Base-by-base conservation (phyloP, 1,139 yeast genomes). In the Diutina neorugosa region DNA sequence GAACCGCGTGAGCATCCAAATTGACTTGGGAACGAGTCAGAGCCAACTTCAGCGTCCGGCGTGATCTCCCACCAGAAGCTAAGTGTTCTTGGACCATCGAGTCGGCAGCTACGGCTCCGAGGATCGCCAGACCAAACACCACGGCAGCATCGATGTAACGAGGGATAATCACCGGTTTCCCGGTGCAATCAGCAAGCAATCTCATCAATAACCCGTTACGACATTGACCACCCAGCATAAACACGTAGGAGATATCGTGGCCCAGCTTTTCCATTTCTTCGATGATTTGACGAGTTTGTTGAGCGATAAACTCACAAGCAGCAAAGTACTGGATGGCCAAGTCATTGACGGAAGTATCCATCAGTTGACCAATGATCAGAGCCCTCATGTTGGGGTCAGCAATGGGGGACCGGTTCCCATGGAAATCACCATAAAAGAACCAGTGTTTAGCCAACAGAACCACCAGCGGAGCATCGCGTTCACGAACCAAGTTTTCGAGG, bases 221-320 rank as follows among this genome's bases (percentile, higher is more conserved):
- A 68, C 97, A 90, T 68, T 93, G 98, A 31, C 98, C 98, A 54
- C 98, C 98, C 59, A 95, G 84, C 82, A 93, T 84, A 69, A 84
- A 93, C 57, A 93, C 82, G 51, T 89, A 78, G 43, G 77, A 73
- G 58, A 93, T 80, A 20, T 73, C 61, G 70, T 91, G 96, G 5
- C 98, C 98, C 3, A 85, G 75, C 54, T 76, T 70, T 61, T 81
- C 83, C 87, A 93, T 85, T 55, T 83, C 82, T 59, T 88, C 95
- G 41, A 93, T 83, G 64, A 93, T 93, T 64, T 93, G 98, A 63
- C 97, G 81, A 0, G 98, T 91, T 70, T 93, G 98, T 66, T 90
- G 96, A 54, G 96, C 97, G 67, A 93, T 91, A 63, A 93, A 93
- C 69, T 93, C 98, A 68, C 96, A 89, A 9, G 98, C 96, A 20